phyloP scores from a whole-genome alignment of 2,329 filamentous ascomycete species.

The Huntiella bhutanensis region DNA sequence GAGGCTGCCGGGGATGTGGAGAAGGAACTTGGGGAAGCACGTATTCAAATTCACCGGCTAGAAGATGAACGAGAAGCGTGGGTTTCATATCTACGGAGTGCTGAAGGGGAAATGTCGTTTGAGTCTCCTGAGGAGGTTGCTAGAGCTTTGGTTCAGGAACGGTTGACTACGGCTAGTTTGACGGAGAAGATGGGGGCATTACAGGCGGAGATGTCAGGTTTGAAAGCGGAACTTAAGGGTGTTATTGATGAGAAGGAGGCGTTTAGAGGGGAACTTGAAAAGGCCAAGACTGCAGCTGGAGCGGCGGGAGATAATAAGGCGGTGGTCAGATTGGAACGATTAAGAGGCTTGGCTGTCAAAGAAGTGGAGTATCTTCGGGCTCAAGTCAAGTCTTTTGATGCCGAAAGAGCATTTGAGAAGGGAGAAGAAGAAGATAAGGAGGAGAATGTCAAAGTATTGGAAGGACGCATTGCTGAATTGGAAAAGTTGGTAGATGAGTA shows the following conservation, averaged over 20 bases:
- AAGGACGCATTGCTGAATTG: slow-evolving; percentile 54
- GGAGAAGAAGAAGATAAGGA: slow-evolving; percentile 33
- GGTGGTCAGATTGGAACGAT: slow-evolving; percentile 61
- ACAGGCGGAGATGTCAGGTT: slow-evolving; percentile 59
- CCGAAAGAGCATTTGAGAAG: slow-evolving; percentile 69
- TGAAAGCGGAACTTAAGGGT: slow-evolving; percentile 53
- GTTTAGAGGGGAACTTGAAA: slow-evolving; percentile 52
- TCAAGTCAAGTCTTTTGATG: slow-evolving; percentile 74
- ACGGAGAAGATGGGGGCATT: slow-evolving; percentile 62
- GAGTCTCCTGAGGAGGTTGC: slow-evolving; percentile 78
- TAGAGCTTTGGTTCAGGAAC: slow-evolving; percentile 63
- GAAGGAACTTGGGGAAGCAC: slow-evolving; percentile 57
- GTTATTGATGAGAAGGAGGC: slow-evolving; percentile 51
- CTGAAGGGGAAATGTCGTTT: slow-evolving; percentile 46
- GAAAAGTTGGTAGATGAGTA: slow-evolving; percentile 79
- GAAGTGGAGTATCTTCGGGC: slow-evolving; percentile 88
- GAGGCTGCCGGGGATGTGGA: slow-evolving; percentile 57
- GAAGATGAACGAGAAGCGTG: slow-evolving; percentile 79
- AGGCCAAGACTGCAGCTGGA: slow-evolving; percentile 34
- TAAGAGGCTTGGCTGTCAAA: slow-evolving; percentile 68
- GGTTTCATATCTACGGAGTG: slow-evolving; percentile 57
- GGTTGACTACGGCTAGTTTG: slow-evolving; percentile 61
- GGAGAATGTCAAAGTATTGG: slow-evolving; percentile 15
- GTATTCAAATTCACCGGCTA: slow-evolving; percentile 65
- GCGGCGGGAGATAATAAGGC: slow-evolving; percentile 42